These are phyloP conservation scores for Trichoderma arundinaceum DNA, from an alignment of 2,329 filamentous ascomycete species.

Conservation along the genomic window DNA sequence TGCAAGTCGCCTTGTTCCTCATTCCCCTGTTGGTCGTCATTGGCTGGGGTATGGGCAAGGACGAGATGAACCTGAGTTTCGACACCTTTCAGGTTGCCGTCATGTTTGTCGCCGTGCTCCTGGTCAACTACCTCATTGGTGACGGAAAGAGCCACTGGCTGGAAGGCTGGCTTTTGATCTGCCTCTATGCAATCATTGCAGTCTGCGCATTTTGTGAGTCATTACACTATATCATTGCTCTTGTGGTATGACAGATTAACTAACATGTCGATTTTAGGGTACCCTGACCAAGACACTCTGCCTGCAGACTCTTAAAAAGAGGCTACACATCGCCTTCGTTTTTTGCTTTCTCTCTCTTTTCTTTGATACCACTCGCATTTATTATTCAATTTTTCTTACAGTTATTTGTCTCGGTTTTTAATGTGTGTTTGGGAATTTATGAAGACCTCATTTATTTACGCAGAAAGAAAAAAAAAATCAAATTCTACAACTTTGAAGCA, in stretches of 20 bases:
- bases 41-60: slow-evolving; percentile 74
- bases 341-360: slow-evolving; percentile 14
- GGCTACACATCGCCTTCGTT: neutral
- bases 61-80: slow-evolving; percentile 81
- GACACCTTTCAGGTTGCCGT: slow-evolving; percentile 88
- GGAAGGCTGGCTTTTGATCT: slow-evolving; percentile 77
- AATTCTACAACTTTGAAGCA: neutral
- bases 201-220: slow-evolving; percentile 67
- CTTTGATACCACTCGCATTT: slow-evolving; percentile 25
- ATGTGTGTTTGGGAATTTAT: slow-evolving; percentile 18
- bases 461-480: neutral
- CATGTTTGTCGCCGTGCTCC: slow-evolving; percentile 80
- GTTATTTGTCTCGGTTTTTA: slow-evolving; percentile 22
- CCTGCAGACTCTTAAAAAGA: neutral
- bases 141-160: slow-evolving; percentile 85
- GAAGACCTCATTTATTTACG: slow-evolving; percentile 1
- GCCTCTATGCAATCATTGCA: slow-evolving; percentile 80
- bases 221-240: neutral
- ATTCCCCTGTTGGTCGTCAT: slow-evolving; percentile 78
- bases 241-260: too few species aligned
- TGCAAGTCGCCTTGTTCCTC: slow-evolving; percentile 80
- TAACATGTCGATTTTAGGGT: slow-evolving; percentile 21
- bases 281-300: slow-evolving; percentile 27
- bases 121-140: slow-evolving; percentile 85
- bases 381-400: neutral